These are phyloP conservation scores for Chlorokybus atmophyticus DNA, from an alignment of 139 green algal genomes.

Conservation along the genomic window DNA sequence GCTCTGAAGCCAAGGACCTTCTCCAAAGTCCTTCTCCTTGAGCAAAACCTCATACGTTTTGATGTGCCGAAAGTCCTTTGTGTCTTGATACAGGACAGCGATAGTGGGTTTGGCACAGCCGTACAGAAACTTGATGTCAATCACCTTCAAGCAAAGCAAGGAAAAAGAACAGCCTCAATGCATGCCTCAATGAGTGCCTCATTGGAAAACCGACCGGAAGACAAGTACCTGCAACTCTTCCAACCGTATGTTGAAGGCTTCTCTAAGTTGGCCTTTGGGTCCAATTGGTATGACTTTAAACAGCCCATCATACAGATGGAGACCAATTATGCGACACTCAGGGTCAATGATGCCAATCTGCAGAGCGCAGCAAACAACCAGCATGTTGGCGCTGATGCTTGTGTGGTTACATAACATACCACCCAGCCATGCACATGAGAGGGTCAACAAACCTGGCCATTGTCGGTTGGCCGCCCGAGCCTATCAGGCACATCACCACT, in stretches of 20 bases:
- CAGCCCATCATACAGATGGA: conserved; percentile 92
- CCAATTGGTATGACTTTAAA: conserved; percentile 81
- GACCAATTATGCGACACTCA: conserved; percentile 52
- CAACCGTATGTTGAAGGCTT: conserved; percentile 72
- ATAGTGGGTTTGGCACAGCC: conserved; percentile 50
- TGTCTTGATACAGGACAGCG: conserved; percentile 86
- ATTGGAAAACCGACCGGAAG: too few relatives aligned
- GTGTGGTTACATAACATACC: too few relatives aligned
- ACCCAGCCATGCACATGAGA: too few relatives aligned
- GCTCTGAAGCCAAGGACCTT: conserved; percentile 60
- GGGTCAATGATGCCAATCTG: conserved; percentile 73
- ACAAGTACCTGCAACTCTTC: conserved; percentile 30
- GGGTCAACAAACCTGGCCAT: conserved; percentile 47
- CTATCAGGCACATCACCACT: conserved; percentile 65
- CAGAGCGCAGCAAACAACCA: conserved; percentile 1
- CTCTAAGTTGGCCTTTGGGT: conserved; percentile 37
- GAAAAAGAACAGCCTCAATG: too few relatives aligned
- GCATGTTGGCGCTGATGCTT: too few relatives aligned
- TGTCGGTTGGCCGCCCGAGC: conserved; percentile 63
- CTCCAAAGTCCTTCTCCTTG: conserved; percentile 46
- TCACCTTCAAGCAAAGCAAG: too few relatives aligned
- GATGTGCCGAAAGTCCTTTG: conserved; percentile 67
- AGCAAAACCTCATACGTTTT: conserved; percentile 70
- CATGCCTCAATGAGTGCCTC: too few relatives aligned
- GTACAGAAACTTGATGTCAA: conserved; percentile 67